phyloP scores from a whole-genome alignment of 305 asterid genomes.

The Fraxinus xanthoxyloides region DNA sequence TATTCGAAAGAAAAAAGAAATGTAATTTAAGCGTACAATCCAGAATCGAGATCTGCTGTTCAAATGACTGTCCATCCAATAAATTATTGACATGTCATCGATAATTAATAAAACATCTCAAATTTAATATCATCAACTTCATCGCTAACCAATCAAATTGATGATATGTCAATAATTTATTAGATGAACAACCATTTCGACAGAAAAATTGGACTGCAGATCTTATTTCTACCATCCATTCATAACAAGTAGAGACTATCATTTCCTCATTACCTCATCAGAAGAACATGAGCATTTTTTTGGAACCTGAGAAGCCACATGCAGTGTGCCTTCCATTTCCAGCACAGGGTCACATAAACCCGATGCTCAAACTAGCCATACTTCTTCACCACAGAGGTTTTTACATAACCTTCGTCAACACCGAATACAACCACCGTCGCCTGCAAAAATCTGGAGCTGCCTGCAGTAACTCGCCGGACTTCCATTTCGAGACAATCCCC shows the following conservation, averaged over 20 bases:
- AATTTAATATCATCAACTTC: no score
- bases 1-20: background rate
- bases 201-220: no score
- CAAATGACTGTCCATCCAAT: no score
- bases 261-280: background rate
- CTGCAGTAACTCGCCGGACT: constrained; percentile 17
- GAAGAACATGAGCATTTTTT: background rate
- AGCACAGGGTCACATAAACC: constrained; percentile 45
- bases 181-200: no score
- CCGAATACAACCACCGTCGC: constrained; percentile 37
- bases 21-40: background rate
- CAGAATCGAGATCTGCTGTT: no score
- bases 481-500: constrained; percentile 33
- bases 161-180: no score
- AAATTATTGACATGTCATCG: no score
- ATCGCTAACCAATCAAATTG: no score
- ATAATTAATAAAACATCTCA: no score
- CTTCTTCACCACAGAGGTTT: constrained; percentile 38
- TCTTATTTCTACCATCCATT: no score
- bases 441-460: constrained; percentile 34
- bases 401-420: constrained; percentile 35
- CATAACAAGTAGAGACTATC: background rate
- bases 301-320: constrained; percentile 19
- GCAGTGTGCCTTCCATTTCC: constrained; percentile 46
- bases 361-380: constrained; percentile 40